phyloP scores from a whole-genome alignment of 75 land plant species.

The Pinus tabuliformis region DNA sequence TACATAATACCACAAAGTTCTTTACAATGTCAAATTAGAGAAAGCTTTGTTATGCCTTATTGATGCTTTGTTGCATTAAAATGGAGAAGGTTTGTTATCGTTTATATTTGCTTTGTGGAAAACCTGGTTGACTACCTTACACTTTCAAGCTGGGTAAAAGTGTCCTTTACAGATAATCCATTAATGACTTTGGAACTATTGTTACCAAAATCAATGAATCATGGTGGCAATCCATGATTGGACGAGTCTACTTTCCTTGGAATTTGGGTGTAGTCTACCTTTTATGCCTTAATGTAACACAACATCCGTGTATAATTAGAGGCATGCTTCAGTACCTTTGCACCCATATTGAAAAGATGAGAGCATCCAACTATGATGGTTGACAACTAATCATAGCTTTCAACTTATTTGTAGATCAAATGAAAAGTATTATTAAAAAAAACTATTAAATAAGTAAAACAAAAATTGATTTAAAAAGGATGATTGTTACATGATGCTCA shows the following conservation, averaged over 20 bases:
- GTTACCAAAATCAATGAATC: background rate
- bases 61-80: background rate
- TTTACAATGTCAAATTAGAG: background rate
- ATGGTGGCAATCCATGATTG: conserved; percentile 2
- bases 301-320: background rate
- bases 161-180: background rate
- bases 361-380: conserved; percentile 1
- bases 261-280: background rate
- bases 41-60: background rate
- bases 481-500: no score
- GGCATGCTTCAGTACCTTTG: background rate
- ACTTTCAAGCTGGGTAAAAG: background rate
- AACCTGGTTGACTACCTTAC: background rate
- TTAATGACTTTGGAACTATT: conserved; percentile 2
- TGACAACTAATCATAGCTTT: background rate
- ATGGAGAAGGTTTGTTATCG: background rate
- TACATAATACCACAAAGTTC: no score
- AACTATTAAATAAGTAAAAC: no score
- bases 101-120: background rate
- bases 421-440: conserved; percentile 4
- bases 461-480: no score
- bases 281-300: background rate
- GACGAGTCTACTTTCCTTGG: background rate
- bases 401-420: background rate
- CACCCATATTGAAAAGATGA: conserved; percentile 3